A percentile compares a stretch with the other conserved stretches of the same genome.
phyloP scores from a whole-genome alignment of 2,329 filamentous ascomycete genomes.

The Alternaria triticimaculans region DNA sequence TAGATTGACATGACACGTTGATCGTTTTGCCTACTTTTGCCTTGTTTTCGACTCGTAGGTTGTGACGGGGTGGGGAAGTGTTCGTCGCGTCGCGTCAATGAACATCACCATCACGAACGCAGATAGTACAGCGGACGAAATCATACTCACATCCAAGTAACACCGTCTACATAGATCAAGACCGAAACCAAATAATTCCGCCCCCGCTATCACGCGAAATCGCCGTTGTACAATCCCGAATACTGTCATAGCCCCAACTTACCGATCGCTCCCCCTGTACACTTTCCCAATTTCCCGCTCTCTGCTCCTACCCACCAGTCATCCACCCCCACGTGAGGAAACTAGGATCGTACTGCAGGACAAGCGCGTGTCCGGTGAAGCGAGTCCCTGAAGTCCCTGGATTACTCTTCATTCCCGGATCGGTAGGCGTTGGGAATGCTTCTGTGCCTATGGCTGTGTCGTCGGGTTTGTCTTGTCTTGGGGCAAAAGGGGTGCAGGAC shows the following conservation, averaged over 20 bases:
- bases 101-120: not conserved
- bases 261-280: not conserved
- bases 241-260: not conserved
- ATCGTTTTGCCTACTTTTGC: not conserved
- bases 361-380: not conserved
- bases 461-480: not conserved
- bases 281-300: not conserved
- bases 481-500: not conserved
- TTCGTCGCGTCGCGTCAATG: not conserved
- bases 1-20: not conserved
- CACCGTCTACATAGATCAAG: not conserved
- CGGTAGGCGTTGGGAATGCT: not conserved
- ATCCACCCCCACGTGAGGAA: not conserved
- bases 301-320: not conserved
- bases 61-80: not conserved
- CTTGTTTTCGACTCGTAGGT: not conserved
- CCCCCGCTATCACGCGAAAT: not conserved
- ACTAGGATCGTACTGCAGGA: not conserved
- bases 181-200: not conserved
- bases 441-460: not conserved
- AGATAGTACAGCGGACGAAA: not conserved
- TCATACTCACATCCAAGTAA: fast-evolving
- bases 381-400: not conserved
- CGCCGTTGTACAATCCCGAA: not conserved
- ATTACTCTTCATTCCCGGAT: not conserved